These are phyloP conservation scores for Prunus dulcis DNA, from an alignment of 306 rosid genomes.

Conservation along the genomic window DNA sequence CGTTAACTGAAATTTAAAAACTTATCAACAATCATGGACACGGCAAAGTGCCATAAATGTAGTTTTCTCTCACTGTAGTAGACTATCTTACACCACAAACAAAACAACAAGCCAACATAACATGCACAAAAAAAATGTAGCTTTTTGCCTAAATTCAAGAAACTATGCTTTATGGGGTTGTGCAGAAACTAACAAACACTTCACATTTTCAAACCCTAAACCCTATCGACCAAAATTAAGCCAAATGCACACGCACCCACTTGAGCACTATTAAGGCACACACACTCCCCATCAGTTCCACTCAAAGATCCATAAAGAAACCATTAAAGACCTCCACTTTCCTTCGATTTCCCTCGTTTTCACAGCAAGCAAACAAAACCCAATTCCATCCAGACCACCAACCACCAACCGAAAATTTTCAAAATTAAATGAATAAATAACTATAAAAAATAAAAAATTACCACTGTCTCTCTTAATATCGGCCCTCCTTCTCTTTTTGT, in stretches of 20 bases:
- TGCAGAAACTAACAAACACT: not conserved
- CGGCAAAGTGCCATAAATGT: not conserved
- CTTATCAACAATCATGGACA: not conserved
- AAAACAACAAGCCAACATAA: not conserved
- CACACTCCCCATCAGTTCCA: not conserved
- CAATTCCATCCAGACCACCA: not conserved
- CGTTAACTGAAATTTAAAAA: not conserved
- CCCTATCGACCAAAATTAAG: not conserved
- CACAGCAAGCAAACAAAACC: not conserved
- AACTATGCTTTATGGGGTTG: not conserved
- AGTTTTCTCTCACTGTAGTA: not conserved
- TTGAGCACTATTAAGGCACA: not conserved
- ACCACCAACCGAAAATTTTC: not conserved
- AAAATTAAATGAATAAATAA: not conserved
- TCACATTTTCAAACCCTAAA: not conserved
- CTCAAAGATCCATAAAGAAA: not conserved
- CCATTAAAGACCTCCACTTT: not conserved
- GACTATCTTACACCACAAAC: not conserved
- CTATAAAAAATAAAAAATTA: not conserved
- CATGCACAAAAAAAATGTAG: not conserved
- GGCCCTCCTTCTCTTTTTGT: slow-evolving; percentile 43
- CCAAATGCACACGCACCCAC: not conserved
- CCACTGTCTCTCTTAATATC: slow-evolving; percentile 24
- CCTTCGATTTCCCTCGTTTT: not conserved
- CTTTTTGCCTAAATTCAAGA: not conserved